Evolutionary conservation across 108 stramenopile genomes (phyloP), one percentile per base, ranked within the genome.

Genomic region (Pseudonitzschia pungens): DNA sequence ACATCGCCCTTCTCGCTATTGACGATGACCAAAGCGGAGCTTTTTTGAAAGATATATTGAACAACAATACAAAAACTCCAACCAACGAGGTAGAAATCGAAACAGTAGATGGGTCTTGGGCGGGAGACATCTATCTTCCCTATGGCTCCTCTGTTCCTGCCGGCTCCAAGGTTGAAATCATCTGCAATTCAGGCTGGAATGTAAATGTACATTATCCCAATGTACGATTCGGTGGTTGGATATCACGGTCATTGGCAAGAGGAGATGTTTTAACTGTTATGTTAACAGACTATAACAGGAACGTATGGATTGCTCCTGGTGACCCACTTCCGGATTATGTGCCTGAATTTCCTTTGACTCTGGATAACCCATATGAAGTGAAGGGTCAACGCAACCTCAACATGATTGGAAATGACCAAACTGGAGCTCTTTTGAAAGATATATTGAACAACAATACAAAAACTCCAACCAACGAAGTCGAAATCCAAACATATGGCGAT

Each of bases 51-150:
- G 26, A 27, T 16, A 26, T 58, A 7, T 33, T 58, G 2, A 58
- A 58, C 29, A 0, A 58, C 29, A 36, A 6, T 36, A 36, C 36
- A 2, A 36, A 36, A 36, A 36, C 36, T 36, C 36, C 36, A 36
- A 21, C 21, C 9, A 33, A 26, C 29, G 28, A 58, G 27, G 57
- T 58, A 26, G 22, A 58, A 58, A 58, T 58, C 57, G 27, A 26
- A 58, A 58, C 57, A 58, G 26, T 26, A 31, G 27, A 58, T 58
- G 57, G 57, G 21, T 58, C 57, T 15, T 58, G 57, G 57, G 26
- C 7, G 14, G 15, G 26, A 31, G 14, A 22, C 7, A 26, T 58
- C 28, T 58, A 58, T 31, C 29, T 58, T 27, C 57, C 57, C 5
- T 10, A 27, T 26, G 57, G 24, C 15, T 0, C 29, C 11, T 7